Evolutionary conservation across 2,329 filamentous ascomycete species (phyloP), one percentile per base, ranked within the genome.

Genomic region (Rutstroemia sp.): DNA sequence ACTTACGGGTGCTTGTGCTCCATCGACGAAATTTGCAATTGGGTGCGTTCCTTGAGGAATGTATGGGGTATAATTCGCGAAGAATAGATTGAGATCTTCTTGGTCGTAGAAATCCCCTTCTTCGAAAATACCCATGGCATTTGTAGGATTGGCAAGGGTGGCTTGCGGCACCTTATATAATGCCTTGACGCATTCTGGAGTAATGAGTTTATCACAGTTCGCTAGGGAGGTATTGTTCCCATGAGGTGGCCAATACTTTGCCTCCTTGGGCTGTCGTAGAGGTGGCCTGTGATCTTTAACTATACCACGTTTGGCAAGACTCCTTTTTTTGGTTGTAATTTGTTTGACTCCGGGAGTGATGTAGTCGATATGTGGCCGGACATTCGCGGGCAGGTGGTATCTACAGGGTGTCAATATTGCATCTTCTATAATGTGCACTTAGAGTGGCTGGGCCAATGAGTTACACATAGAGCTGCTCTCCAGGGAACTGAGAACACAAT

Each of bases 121-220:
- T 63, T 82, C 78, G 49, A 78, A 78, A 21, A 82, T 75, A 23
- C 77, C 78, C 39, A 79, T 72, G 54, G 72, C 73, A 64, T 81
- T 82, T 62, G 73, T 73, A 6, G 56, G 51, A 34, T 57, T 48
- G 9, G 59, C 59, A 36, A 69, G 67, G 3, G 67, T 65, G 6
- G 73, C 73, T 9, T 71, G 61, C 14, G 78, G 73, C 52, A 77
- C 75, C 1, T 69, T 61, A 61, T 82, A 82, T n/a, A 82, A 68
- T 9, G 76, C 77, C 53, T 73, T 74, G 56, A 81, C 71, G 62
- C 82, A 85, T 46, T 74, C 73, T 0, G 80, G 79, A 0, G 79
- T 83, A 60, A 84, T 81, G 60, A 77, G 73, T 21, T 69, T 67
- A 60, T 78, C 76, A 64, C 82, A 86, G 47, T 69, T 57, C 21